Percentiles rank a stretch among this genome's conserved stretches.
These are phyloP conservation scores for Rhynchospora breviuscula DNA, from an alignment of 176 grass and related monocot species.

Conservation along the genomic window DNA sequence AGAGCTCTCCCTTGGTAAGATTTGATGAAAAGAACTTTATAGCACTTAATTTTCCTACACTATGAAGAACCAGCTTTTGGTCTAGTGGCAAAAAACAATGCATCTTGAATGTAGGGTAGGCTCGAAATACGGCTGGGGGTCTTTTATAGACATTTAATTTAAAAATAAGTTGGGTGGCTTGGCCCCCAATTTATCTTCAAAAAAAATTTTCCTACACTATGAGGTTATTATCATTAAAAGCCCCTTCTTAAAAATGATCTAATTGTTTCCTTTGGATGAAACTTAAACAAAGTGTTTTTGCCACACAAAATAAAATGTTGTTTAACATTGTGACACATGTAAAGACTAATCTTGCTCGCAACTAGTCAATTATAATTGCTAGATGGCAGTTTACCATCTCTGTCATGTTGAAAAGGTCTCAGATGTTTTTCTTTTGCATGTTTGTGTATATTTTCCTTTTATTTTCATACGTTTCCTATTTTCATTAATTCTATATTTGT, in stretches of 20 bases:
- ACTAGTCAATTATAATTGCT: neutral
- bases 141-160: no score
- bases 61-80: no score
- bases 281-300: neutral
- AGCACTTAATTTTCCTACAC: neutral
- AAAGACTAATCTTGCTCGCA: neutral
- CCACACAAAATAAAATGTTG: neutral
- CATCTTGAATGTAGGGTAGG: no score
- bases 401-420: neutral
- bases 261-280: neutral
- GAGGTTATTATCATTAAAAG: neutral
- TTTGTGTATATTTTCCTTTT: neutral
- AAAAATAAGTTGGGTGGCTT: no score
- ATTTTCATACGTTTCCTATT: neutral
- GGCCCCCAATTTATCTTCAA: no score
- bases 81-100: no score
- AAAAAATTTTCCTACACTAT: neutral
- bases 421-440: neutral
- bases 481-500: neutral
- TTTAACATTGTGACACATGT: neutral
- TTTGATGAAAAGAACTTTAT: conserved; percentile 3
- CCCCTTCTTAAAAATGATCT: neutral
- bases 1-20: conserved; percentile 53
- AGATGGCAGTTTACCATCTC: neutral
- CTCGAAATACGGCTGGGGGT: no score